Percentiles rank a stretch among this genome's conserved stretches.
Evolutionary conservation across 75 land plant genomes (phyloP).

Genomic region (Cryptomeria japonica): DNA sequence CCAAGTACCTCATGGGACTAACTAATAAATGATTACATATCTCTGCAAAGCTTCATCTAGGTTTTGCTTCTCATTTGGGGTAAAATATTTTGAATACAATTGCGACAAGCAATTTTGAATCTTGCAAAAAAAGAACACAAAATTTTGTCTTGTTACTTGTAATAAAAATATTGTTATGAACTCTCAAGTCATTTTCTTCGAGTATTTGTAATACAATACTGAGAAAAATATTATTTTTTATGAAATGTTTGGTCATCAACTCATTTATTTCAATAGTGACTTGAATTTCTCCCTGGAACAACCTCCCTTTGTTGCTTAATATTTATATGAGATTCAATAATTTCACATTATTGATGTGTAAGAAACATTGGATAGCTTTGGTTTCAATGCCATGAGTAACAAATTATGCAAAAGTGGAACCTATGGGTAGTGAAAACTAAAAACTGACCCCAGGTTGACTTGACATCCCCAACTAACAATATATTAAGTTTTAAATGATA

Average conservation of each 20-base stretch:
- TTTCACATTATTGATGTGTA: background rate
- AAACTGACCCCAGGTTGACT: background rate
- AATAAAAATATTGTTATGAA: background rate
- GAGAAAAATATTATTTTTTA: background rate
- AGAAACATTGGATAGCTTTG: background rate
- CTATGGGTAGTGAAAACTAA: background rate
- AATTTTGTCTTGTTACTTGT: background rate
- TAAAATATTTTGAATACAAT: slow-evolving; percentile 78
- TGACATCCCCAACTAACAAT: background rate
- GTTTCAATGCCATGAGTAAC: background rate
- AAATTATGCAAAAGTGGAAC: background rate
- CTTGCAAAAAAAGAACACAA: slow-evolving; percentile 37
- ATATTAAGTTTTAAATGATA: background rate
- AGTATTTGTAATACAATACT: background rate
- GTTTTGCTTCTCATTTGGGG: slow-evolving; percentile 94
- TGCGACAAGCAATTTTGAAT: slow-evolving; percentile 79
- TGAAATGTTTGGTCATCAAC: no score
- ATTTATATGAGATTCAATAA: background rate
- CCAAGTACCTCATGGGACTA: background rate
- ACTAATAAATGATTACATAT: slow-evolving; percentile 56
- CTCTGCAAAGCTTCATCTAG: slow-evolving; percentile 90
- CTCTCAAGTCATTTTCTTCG: background rate
- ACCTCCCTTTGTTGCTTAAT: background rate
- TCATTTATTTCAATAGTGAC: background rate
- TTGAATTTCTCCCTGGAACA: background rate